Conservation (phyloP, 179 eudicot genomes). For the Silene vulgaris region DNA sequence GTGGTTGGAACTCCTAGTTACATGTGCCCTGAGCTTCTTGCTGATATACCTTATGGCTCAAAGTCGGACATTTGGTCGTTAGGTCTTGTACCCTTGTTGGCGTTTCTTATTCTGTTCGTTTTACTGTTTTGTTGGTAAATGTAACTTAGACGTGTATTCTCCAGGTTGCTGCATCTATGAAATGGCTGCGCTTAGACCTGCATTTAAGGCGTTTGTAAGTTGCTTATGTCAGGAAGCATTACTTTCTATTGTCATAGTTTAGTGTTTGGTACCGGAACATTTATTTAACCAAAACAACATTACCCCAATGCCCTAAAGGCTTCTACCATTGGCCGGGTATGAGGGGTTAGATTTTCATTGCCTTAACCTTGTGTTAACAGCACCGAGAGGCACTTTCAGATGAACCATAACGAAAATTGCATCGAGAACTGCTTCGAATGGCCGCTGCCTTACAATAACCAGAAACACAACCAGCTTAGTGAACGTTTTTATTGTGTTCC, state of each 20-base stretch:
- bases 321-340: too few relatives aligned
- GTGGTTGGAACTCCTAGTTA: conserved; percentile 98
- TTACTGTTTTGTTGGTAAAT: not conserved
- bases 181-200: conserved; percentile 49
- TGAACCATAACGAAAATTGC: too few relatives aligned
- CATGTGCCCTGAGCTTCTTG: conserved; percentile 99
- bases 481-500: too few relatives aligned
- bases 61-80: conserved; percentile 98
- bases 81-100: conserved; percentile 35
- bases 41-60: conserved; percentile 98
- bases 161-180: conserved; percentile 51
- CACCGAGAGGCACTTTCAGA: too few relatives aligned
- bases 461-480: too few relatives aligned
- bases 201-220: conserved; percentile 54
- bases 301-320: too few relatives aligned
- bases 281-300: not conserved
- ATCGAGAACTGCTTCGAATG: too few relatives aligned
- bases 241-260: not conserved
- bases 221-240: not conserved
- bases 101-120: not conserved
- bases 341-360: too few relatives aligned
- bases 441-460: too few relatives aligned
- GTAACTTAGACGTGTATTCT: conserved; percentile 6
- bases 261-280: not conserved
- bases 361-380: not conserved